Evolutionary conservation across 306 rosid species (phyloP).

Genomic region (Prunus armeniaca): DNA sequence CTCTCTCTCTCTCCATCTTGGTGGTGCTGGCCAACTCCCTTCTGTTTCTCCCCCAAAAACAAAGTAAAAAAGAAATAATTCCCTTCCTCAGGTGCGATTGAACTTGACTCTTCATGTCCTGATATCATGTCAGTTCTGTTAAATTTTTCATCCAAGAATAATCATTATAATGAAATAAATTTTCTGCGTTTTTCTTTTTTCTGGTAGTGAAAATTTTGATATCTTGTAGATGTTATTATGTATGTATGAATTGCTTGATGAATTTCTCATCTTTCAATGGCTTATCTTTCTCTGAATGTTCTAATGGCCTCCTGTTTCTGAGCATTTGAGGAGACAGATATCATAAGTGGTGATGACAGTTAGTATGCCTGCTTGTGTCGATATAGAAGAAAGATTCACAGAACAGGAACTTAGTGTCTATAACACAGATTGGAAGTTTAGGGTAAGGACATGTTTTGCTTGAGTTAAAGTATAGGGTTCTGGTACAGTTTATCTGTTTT

Average conservation of each 20-base stretch:
- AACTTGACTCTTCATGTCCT: background rate
- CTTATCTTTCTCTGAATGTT: background rate
- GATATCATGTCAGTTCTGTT: background rate
- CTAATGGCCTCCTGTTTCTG: background rate
- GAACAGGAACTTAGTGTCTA: no score
- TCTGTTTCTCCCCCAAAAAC: background rate
- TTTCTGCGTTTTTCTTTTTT: background rate
- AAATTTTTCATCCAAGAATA: background rate
- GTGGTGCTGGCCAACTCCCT: background rate
- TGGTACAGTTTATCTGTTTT: no score
- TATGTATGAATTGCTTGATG: background rate
- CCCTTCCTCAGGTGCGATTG: background rate
- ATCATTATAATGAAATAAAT: background rate
- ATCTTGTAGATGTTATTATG: no score
- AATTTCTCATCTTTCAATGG: background rate
- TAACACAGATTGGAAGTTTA: no score
- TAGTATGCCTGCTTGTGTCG: no score
- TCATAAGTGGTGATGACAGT: no score
- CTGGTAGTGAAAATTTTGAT: background rate
- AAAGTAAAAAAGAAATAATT: background rate
- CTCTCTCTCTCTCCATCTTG: background rate
- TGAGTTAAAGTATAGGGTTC: no score
- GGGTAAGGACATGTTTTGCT: no score
- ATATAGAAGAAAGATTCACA: no score
- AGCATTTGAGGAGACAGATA: no score